Conservation (phyloP, 75 land plant genomes). For the Cupressus sempervirens region DNA sequence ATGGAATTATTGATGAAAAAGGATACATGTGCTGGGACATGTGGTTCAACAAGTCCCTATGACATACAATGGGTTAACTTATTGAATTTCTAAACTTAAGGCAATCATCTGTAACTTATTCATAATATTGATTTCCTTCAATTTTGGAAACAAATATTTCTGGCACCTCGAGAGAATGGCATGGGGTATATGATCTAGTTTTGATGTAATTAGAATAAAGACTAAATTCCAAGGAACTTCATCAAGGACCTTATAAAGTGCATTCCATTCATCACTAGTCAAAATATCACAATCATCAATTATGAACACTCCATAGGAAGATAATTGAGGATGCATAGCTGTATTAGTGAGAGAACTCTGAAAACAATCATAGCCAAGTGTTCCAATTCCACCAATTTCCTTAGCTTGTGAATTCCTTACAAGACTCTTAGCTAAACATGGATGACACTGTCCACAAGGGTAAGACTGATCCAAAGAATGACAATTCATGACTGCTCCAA, state of each 20-base stretch:
- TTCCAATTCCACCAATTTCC: constrained; percentile 61
- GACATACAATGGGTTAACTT: too few relatives aligned
- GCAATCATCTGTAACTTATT: constrained; percentile 64
- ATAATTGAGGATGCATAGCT: constrained; percentile 21
- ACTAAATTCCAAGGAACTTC: constrained; percentile 73
- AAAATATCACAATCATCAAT: constrained; percentile 82
- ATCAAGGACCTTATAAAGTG: constrained; percentile 70
- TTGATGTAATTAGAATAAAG: constrained; percentile 68
- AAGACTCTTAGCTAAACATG: constrained; percentile 54
- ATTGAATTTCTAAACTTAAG: constrained; percentile 55
- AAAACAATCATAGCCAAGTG: constrained; percentile 44
- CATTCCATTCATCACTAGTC: constrained; percentile 70
- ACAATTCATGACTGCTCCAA: constrained; percentile 87
- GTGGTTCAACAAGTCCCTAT: too few relatives aligned
- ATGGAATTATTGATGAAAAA: too few relatives aligned
- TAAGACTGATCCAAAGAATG: constrained; percentile 46
- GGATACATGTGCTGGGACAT: too few relatives aligned
- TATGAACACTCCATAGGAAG: constrained; percentile 64
- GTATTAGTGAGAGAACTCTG: constrained; percentile 40
- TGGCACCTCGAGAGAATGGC: constrained; percentile 76
- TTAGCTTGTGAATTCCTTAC: constrained; percentile 54
- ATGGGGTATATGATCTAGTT: constrained; percentile 78
- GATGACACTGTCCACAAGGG: constrained; percentile 80
- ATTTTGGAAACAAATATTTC: constrained; percentile 79
- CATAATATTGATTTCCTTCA: constrained; percentile 81